These are phyloP conservation scores for Fraxinus excelsior DNA, from an alignment of 257 asterid genomes.

Conservation along the genomic window DNA sequence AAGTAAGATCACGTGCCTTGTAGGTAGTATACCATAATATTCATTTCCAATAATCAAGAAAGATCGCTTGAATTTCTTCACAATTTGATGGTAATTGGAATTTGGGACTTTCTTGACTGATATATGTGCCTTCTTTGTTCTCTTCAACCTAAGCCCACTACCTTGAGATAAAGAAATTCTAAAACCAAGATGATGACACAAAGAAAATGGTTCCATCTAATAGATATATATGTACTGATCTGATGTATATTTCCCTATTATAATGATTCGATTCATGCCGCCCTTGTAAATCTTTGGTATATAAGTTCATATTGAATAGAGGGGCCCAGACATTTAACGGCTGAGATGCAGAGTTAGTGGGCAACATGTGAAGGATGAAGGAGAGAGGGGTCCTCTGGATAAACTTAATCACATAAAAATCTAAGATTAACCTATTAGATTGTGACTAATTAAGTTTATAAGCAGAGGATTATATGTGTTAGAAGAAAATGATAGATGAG, in stretches of 20 bases:
- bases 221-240: constrained; percentile 24
- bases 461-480: neutral
- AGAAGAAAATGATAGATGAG: constrained; percentile 14
- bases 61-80: neutral
- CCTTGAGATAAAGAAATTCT: constrained; percentile 6
- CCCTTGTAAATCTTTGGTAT: neutral
- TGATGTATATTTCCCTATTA: constrained; percentile 21
- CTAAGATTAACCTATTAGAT: constrained; percentile 19
- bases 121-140: constrained; percentile 16
- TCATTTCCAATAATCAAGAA: constrained; percentile 9
- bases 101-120: neutral
- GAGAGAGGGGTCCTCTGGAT: constrained; percentile 30
- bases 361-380: constrained; percentile 44
- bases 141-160: neutral
- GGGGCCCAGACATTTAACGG: constrained; percentile 35
- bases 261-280: neutral
- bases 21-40: constrained; percentile 25
- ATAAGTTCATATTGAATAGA: neutral
- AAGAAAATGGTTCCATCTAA: constrained; percentile 27
- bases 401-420: neutral
- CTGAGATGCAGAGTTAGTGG: constrained; percentile 47
- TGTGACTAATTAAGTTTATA: neutral
- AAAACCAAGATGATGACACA: constrained; percentile 24
- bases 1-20: constrained; percentile 55
- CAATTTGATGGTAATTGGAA: neutral